Base-by-base conservation (phyloP, 139 green algal species). In the Coelastrella sp. region DNA sequence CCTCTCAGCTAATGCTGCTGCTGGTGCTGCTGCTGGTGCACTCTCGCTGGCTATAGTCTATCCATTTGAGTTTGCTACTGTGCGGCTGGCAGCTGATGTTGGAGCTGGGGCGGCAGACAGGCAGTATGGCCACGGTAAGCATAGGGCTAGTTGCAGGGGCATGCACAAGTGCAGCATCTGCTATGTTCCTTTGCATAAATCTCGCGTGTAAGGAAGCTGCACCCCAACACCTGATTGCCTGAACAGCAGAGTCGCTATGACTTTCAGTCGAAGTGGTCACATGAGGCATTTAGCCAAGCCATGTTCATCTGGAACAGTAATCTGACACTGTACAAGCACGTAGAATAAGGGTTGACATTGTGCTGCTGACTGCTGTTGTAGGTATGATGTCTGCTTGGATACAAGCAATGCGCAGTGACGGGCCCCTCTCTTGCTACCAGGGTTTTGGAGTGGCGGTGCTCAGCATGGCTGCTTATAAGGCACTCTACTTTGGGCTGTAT, bases 401-500 rank as follows among this genome's bases (percentile, higher is more conserved):
- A 27, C 87, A 91, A 14, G 78, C 92, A 17, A 79, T 88, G 72
- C 89, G 87, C 0, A 14, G 15, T 10, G 91, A 82, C 0, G 92
- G 92, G 0, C 63, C 92, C 70, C 10, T 59, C 25, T 89, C 70
- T 14, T 79, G 90, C 59, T 94, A 94, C 87, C 89, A 92, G 19
- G 91, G 92, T 20, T 93, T 93, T 79, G 82, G 85, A 8, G 85
- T 93, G 6, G 88, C 89, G 0, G 91, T 90, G 0, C 8, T 72
- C 4, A 89, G 89, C 87, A 93, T 93, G 25, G 92, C 87, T 5
- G 76, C 79, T 19, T 94, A 94, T 87, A 94, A 94, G 89, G 91
- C 86, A 4, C 83, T 94, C 35, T 94, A 94, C 89, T 94, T 94
- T 90, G 92, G 92, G 9, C 89, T 94, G 65, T 92, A 94, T 61